Conservation (phyloP, 2,329 filamentous ascomycete genomes). For the Epicoccum nigrum region DNA sequence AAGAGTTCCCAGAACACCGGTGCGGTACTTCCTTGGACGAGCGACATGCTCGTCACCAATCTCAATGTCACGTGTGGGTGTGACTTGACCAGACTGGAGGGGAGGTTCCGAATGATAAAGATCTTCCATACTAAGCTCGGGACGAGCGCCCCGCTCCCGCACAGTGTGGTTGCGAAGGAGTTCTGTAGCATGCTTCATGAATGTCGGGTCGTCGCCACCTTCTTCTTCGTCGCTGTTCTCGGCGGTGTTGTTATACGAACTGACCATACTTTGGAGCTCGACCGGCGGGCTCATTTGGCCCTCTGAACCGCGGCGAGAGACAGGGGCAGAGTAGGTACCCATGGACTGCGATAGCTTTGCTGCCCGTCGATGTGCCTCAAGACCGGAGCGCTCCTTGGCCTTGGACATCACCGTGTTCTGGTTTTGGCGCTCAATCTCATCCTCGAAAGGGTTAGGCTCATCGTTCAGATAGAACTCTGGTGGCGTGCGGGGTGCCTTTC, state of each 20-base stretch:
- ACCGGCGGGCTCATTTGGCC: conserved; percentile 34
- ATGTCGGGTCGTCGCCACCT: conserved; percentile 38
- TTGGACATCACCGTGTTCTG: conserved; percentile 25
- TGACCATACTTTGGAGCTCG: conserved; percentile 25
- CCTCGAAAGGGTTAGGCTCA: conserved; percentile 44
- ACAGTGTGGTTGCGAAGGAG: conserved; percentile 44
- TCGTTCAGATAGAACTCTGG: conserved; percentile 43
- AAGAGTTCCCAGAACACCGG: conserved; percentile 74
- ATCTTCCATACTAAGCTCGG: conserved; percentile 32
- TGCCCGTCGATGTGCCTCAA: conserved; percentile 44
- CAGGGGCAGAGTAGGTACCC: conserved; percentile 45
- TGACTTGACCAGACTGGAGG: conserved; percentile 54
- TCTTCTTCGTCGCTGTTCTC: conserved; percentile 34
- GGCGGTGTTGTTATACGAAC: conserved; percentile 25
- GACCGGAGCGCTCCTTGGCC: conserved; percentile 41
- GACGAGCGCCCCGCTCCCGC: conserved; percentile 17
- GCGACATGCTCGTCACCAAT: conserved; percentile 69
- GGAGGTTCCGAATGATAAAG: conserved; percentile 40
- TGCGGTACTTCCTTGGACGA: conserved; percentile 70
- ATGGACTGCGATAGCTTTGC: conserved; percentile 43
- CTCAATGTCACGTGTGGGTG: conserved; percentile 55
- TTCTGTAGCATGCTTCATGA: conserved; percentile 51
- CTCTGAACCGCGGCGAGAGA: conserved; percentile 44
- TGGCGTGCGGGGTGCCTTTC: conserved; percentile 40
- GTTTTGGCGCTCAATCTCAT: conserved; percentile 19